Base-by-base conservation (phyloP, 208 protist genomes). In the Wallacemonas sp. region DNA sequence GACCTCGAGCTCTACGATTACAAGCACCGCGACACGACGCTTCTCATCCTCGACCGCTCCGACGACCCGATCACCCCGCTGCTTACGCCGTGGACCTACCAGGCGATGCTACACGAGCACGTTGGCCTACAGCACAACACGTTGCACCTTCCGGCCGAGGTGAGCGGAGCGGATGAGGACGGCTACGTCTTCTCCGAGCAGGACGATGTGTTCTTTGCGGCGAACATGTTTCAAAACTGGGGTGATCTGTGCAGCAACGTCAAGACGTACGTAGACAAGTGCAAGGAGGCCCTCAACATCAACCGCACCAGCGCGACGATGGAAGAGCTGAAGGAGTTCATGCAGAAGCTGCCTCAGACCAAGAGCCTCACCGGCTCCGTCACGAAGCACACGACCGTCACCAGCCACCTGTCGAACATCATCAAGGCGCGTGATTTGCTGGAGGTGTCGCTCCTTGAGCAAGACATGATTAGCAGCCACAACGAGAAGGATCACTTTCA, bases 41-140 rank as follows among this genome's bases (percentile, higher is more conserved):
- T 94, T 46, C 75, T 95, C 24, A 75, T 97, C 45, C 53, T 94
- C 1, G 92, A 97, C 62, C 87, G 92, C 48, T 81, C 32, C 63
- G 86, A 87, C 63, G 98, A 99, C 68, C 96, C 94, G 5, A 74
- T 99, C 1, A 99, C 98, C 9, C 98, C 98, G 39, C 77, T 99
- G 30, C 76, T 99, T 26, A 97, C 84, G 24, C 96, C 98, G 63
- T 99, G 98, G 98, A 99, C 97, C n/a, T 99, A 99, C 78, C 97
- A 99, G 82, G 95, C 98, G 15, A 99, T 99, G 98, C 80, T 99
- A 39, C 98, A 99, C 78, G 98, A 99, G 72, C 77, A 98, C 62
- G 61, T 99, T 17, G 91, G 90, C 4, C 94, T 99, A 39, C 19
- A 76, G 3, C 95, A 99, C 67, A 98, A 99, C 62, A 80, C 90